These are phyloP conservation scores for Chlamydomonas incerta DNA, from an alignment of 139 green algal species.

Conservation along the genomic window DNA sequence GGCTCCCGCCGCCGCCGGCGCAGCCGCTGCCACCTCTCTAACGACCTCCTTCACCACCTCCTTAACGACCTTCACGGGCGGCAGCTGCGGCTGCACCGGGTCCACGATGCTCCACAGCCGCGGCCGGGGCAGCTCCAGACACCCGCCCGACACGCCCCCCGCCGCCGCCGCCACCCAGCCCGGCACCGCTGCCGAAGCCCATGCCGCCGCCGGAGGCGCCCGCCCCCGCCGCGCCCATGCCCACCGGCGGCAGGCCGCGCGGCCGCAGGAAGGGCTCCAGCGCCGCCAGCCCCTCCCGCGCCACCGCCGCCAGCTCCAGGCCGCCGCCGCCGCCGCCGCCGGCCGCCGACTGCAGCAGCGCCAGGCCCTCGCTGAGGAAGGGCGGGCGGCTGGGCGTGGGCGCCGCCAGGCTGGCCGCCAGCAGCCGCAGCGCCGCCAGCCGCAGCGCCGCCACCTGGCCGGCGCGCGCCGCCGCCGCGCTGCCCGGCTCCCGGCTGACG, in stretches of 20 bases:
- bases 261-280: conserved; percentile 68
- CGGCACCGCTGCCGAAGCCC: neutral
- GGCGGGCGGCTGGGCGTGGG: conserved; percentile 51
- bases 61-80: neutral
- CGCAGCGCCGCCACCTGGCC: conserved; percentile 34
- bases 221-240: neutral
- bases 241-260: neutral
- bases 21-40: too few species aligned
- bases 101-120: conserved; percentile 41
- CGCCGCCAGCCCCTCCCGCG: conserved; percentile 15
- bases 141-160: too few species aligned
- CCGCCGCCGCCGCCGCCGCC: neutral
- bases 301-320: conserved; percentile 23
- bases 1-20: neutral
- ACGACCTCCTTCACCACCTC: too few species aligned
- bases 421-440: conserved; percentile 54
- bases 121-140: conserved; percentile 7
- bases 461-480: conserved; percentile 6
- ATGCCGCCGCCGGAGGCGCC: neutral
- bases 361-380: conserved; percentile 61
- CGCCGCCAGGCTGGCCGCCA: conserved; percentile 68
- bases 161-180: neutral
- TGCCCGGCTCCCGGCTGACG: neutral
- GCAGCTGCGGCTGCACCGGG: conserved; percentile 8
- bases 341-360: conserved; percentile 48